Evolutionary conservation across 2,329 filamentous ascomycete genomes (phyloP), one percentile per base, ranked within the genome.

Genomic region (Venturia effusa): DNA sequence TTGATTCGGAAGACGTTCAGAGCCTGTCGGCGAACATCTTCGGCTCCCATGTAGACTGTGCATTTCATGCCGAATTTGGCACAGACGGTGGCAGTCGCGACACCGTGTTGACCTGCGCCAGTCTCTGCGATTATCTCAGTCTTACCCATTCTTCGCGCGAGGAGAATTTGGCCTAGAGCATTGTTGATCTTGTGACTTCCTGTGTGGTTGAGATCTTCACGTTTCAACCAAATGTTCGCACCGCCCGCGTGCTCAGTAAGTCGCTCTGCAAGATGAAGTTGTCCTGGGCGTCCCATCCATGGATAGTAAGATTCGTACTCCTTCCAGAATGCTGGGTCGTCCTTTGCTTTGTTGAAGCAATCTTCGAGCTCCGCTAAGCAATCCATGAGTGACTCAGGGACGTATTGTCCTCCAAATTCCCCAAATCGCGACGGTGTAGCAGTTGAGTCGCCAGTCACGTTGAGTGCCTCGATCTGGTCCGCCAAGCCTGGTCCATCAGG

Each of bases 181-280:
- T 99, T 99, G 81, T 99, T 99, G 81, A 99, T 97, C 84, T 99
- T 99, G 83, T 99, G 94, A 67, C 90, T 95, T 68, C 94, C 94
- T 10, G 94, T 97, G 75, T 99, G 94, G 78, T 97, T 97, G 64
- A 97, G 81, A 74, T 99, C 94, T 78, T 99, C 94, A 70, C 94
- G 86, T 84, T 99, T 99, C 69, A 99, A 79, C 88, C 93, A 99
- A 79, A 99, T 96, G 73, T 92, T 96, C 60, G 94, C 93, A 66
- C 94, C 94, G 30, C 92, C 91, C 59, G 90, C 92, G 71, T 93
- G 80, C 73, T 95, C 88, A 0, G 93, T 97, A 68, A 99, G 80
- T 62, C 92, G 87, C 69, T 94, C 87, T 1, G 94, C 94, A 62
- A 92, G 79, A 77, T 99, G 94, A 62, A 99, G 81, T 69, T 93